These are phyloP conservation scores for Immersiporthe knoxdaviesiana DNA, from an alignment of 2,329 filamentous ascomycete species.

Conservation along the genomic window DNA sequence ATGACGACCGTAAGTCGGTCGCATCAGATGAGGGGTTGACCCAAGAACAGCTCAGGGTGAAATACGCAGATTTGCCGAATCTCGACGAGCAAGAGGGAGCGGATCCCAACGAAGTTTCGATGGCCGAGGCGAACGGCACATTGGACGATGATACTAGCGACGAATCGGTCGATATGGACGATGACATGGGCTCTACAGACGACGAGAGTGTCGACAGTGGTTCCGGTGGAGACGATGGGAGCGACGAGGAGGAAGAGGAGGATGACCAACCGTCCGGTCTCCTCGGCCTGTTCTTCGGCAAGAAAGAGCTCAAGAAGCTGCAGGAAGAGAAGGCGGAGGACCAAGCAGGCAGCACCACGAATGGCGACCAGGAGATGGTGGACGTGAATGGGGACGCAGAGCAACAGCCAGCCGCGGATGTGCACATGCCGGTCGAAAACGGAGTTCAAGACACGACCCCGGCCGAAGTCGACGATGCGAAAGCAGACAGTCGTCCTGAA, in stretches of 20 bases:
- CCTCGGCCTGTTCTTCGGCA: constrained; percentile 62
- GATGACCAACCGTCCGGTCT: constrained; percentile 52
- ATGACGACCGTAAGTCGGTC: constrained; percentile 56
- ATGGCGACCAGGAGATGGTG: constrained; percentile 27
- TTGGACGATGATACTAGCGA: constrained; percentile 59
- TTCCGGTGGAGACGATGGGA: constrained; percentile 45
- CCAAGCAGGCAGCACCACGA: constrained; percentile 34
- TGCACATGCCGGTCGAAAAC: not conserved
- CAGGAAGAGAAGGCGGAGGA: constrained; percentile 44
- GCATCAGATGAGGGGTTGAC: constrained; percentile 67
- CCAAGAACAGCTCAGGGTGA: constrained; percentile 68
- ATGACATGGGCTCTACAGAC: constrained; percentile 65
- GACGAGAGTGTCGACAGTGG: constrained; percentile 50
- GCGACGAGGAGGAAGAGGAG: constrained; percentile 38
- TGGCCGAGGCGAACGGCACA: constrained; percentile 35
- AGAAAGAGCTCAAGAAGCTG: constrained; percentile 59
- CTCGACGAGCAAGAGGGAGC: constrained; percentile 40
- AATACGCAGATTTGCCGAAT: constrained; percentile 68
- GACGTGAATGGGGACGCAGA: constrained; percentile 32
- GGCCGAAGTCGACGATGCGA: not conserved
- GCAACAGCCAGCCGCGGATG: not conserved
- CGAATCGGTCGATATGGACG: constrained; percentile 71
- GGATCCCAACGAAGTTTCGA: constrained; percentile 31
- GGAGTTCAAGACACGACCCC: not conserved
- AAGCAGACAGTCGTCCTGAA: not conserved